Base-by-base conservation (phyloP, 805 yeast species). In the Pichia cabralensis region DNA sequence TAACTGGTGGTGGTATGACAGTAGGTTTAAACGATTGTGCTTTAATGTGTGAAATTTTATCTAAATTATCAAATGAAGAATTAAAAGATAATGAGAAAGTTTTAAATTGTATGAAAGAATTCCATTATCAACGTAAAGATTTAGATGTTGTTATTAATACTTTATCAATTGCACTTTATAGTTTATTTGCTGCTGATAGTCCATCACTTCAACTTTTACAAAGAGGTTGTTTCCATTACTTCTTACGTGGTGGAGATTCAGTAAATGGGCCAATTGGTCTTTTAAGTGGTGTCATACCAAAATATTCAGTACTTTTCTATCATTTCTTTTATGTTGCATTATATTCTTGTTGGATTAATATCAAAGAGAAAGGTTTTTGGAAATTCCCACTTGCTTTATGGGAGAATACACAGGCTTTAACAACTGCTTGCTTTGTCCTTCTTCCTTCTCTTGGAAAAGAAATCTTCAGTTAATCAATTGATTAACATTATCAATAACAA, bases 1-100 rank as follows among this genome's bases (percentile, higher is more conserved):
- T 92, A 41, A 92, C 97, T 1, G 98, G 98, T 34, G 98, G 98
- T 44, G 98, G 98, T 41, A 92, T 92, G 98, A 86, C 97, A 18
- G 98, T 92, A 28, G 96, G 96, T 2, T 64, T 92, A 40, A 82
- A 77, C 52, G 98, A 92, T 57, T 82, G 84, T 4, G 80, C 70
- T 1, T 53, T 81, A 22, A 65, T 86, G 30, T 74, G 82, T 14
- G 68, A 71, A 45, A 58, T 82, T 26, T 64, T 92, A 34, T 64
- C 73, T 8, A 72, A 80, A 35, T 49, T 67, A 34, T 49, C 62
- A 2, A 70, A 75, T 10, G 67, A 66, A 6, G 73, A 70, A 34
- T 66, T 92, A 31, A 52, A 52, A 18, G 80, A 86, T 52, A 67
- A 77, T 45, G 70, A 60, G 12, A 48, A 60, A 5, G 73, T 92